Percentiles rank a stretch among this genome's conserved stretches.
These are phyloP conservation scores for Pleurotus tuoliensis DNA, from an alignment of 768 basidiomycete species.

Conservation along the genomic window DNA sequence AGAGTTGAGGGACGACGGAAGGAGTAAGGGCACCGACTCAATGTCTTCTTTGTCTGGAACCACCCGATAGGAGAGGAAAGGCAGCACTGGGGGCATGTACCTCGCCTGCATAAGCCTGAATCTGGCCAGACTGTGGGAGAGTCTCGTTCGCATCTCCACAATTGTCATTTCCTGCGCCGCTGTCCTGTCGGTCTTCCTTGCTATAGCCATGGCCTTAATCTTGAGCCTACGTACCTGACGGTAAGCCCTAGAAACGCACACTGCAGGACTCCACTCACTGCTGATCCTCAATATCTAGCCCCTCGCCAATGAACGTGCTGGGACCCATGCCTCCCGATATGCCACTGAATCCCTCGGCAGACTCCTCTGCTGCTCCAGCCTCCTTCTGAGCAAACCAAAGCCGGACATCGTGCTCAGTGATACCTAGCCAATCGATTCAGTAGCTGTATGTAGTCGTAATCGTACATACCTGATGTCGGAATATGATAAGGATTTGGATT, in stretches of 20 bases:
- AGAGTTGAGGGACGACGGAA: not conserved
- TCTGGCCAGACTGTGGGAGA: not conserved
- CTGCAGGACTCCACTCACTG: conserved; percentile 13
- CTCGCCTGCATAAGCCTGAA: not conserved
- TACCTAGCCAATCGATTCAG: not conserved
- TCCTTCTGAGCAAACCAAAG: not conserved
- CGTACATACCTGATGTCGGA: not conserved
- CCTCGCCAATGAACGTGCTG: not conserved
- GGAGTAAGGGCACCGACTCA: not conserved
- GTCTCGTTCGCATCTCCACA: not conserved
- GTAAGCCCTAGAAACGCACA: not conserved
- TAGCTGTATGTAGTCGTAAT: not conserved
- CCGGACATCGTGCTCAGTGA: not conserved
- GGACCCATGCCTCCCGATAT: not conserved
- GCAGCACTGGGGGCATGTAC: not conserved
- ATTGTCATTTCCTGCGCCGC: not conserved
- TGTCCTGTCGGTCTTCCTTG: not conserved
- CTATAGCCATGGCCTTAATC: not conserved
- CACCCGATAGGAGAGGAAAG: not conserved
- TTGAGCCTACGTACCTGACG: not conserved
- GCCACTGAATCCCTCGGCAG: not conserved
- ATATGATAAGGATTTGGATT: not conserved
- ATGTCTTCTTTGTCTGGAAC: not conserved
- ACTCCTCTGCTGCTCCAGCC: not conserved
- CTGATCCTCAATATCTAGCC: conserved; percentile 11